Evolutionary conservation across 257 asterid species (phyloP).

Genomic region (Lavandula angustifolia): DNA sequence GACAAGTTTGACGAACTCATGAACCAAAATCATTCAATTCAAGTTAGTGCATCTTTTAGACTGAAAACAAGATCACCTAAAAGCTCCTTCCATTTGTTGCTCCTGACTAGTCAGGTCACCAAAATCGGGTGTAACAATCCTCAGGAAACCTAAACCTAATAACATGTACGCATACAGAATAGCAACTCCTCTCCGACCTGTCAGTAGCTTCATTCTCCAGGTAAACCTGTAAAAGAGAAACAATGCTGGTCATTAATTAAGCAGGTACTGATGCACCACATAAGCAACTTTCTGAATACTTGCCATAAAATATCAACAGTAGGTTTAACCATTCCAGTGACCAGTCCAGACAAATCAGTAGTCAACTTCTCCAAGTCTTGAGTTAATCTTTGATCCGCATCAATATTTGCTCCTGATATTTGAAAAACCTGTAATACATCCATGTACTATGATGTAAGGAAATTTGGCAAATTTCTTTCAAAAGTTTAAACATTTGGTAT

Average conservation of each 20-base stretch:
- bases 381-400: conserved; percentile 96
- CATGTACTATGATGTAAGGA: conserved; percentile 21
- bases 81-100: conserved; percentile 96
- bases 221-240: conserved; percentile 77
- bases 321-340: conserved; percentile 99
- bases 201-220: conserved; percentile 97
- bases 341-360: conserved; percentile 88
- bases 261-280: conserved; percentile 17
- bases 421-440: conserved; percentile 64
- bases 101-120: conserved; percentile 86
- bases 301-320: conserved; percentile 95
- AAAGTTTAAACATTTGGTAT: conserved; percentile 22
- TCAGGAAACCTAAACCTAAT: conserved; percentile 89
- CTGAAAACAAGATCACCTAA: conserved; percentile 58
- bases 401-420: conserved; percentile 66
- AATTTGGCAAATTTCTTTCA: conserved; percentile 12
- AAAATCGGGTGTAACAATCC: conserved; percentile 91
- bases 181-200: conserved; percentile 93
- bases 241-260: conserved; percentile 24
- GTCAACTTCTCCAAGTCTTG: conserved; percentile 98
- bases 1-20: conserved; percentile 5
- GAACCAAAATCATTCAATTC: conserved; percentile 12
- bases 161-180: conserved; percentile 95
- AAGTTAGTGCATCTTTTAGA: conserved; percentile 17
- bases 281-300: conserved; percentile 31